A percentile compares a stretch with the other conserved stretches of the same genome.
Evolutionary conservation across 495 filamentous ascomycete genomes (phyloP).

Genomic region (Tuber microsphaerosporum): DNA sequence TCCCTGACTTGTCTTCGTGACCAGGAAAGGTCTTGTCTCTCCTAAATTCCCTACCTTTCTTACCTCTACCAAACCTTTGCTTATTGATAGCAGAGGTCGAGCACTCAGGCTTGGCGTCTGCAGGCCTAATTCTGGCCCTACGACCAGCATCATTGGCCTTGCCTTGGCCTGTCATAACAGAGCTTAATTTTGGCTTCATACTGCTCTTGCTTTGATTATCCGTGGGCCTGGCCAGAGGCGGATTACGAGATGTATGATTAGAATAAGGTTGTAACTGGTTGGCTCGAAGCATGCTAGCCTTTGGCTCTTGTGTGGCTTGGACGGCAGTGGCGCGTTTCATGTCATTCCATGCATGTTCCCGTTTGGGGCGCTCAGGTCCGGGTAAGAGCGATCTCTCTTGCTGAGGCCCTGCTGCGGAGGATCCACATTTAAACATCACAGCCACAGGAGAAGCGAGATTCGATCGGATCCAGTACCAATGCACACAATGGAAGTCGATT

Average conservation of each 20-base stretch:
- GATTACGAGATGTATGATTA: not conserved
- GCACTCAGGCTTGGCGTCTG: not conserved
- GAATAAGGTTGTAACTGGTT: conserved; percentile 15
- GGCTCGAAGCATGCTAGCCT: conserved; percentile 4
- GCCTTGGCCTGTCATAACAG: not conserved
- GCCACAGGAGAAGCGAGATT: conserved; percentile 32
- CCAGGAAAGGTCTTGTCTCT: not conserved
- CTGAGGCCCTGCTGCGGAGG: conserved; percentile 10
- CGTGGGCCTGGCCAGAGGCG: not conserved
- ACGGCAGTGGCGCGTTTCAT: conserved; percentile 24
- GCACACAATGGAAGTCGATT: not conserved
- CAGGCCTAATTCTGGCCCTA: not conserved
- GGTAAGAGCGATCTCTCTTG: conserved; percentile 30
- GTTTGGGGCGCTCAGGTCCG: conserved; percentile 3
- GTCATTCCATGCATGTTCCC: conserved; percentile 6
- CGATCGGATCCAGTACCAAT: not conserved
- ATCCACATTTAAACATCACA: conserved; percentile 38
- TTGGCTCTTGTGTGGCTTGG: conserved; percentile 31
- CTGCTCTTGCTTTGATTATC: not conserved
- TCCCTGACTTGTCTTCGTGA: not conserved
- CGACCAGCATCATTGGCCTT: not conserved
- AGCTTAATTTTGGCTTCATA: conserved; percentile 30
- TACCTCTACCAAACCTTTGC: not conserved
- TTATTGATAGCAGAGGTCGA: conserved; percentile 1
- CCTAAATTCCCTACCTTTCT: not conserved